These are phyloP conservation scores for Spiromastix sp. DNA, from an alignment of 2,329 filamentous ascomycete genomes.

Conservation along the genomic window DNA sequence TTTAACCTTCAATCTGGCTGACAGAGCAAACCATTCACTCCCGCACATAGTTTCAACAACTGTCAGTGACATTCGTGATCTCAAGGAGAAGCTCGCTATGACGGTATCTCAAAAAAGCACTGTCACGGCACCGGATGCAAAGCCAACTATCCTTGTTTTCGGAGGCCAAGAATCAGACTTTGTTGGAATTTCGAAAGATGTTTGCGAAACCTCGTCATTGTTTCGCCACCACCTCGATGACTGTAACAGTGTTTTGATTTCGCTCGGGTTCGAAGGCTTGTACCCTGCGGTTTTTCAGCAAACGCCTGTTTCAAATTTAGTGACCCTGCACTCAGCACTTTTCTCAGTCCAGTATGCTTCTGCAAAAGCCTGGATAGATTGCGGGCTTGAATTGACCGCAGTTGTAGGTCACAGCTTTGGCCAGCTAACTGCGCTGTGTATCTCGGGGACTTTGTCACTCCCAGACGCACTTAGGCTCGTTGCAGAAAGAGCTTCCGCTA, in stretches of 20 bases:
- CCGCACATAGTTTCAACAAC: too few species aligned
- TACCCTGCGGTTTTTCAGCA: conserved; percentile 16
- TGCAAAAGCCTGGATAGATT: conserved; percentile 28
- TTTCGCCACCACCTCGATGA: conserved; percentile 24
- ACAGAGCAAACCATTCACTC: too few species aligned
- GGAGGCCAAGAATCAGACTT: conserved; percentile 27
- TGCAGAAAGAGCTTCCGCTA: conserved; percentile 20
- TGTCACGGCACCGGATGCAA: conserved; percentile 1
- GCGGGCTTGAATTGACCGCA: conserved; percentile 21
- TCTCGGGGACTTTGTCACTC: conserved; percentile 21
- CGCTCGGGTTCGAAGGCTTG: conserved; percentile 21
- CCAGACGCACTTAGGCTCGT: conserved; percentile 22
- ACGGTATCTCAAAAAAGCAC: conserved; percentile 4
- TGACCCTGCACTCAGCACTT: conserved; percentile 25
- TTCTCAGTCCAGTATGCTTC: conserved; percentile 30
- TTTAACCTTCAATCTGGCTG: too few species aligned
- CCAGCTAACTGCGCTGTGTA: conserved; percentile 25
- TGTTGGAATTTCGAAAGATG: conserved; percentile 17
- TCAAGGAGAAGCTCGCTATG: too few species aligned
- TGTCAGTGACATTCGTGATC: too few species aligned
- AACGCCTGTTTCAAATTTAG: too few species aligned
- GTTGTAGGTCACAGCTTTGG: conserved; percentile 31
- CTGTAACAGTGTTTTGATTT: conserved; percentile 21
- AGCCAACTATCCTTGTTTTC: conserved; percentile 26
- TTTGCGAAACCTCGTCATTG: conserved; percentile 17